Evolutionary conservation across 140 eudicot species (phyloP).

Genomic region (Bidens hawaiensis): DNA sequence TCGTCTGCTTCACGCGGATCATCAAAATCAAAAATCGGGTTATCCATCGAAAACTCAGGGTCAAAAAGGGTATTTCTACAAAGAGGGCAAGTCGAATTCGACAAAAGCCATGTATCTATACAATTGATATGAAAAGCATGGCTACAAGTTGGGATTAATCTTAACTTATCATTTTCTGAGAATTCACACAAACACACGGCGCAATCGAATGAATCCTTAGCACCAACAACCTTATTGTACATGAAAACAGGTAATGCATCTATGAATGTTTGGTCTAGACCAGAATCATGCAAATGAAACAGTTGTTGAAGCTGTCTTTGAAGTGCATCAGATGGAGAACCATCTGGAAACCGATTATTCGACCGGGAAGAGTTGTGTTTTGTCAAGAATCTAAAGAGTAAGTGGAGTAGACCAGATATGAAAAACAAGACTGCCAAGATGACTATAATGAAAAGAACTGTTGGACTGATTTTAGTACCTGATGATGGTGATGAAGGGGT

Average conservation of each 20-base stretch:
- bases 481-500: slow-evolving; percentile 47
- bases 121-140: slow-evolving; percentile 94
- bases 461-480: slow-evolving; percentile 72
- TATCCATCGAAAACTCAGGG: slow-evolving; percentile 65
- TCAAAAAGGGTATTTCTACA: slow-evolving; percentile 74
- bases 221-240: slow-evolving; percentile 82
- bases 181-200: slow-evolving; percentile 97
- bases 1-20: slow-evolving; percentile 53
- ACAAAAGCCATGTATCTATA: slow-evolving; percentile 93
- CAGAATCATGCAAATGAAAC: slow-evolving; percentile 81
- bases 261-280: slow-evolving; percentile 88
- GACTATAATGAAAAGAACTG: slow-evolving; percentile 75
- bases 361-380: slow-evolving; percentile 70
- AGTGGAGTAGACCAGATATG: slow-evolving; percentile 90
- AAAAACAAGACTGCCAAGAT: slow-evolving; percentile 86
- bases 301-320: slow-evolving; percentile 92
- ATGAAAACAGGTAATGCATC: slow-evolving; percentile 87
- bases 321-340: slow-evolving; percentile 62
- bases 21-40: slow-evolving; percentile 68
- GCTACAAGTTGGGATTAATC: slow-evolving; percentile 89
- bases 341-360: slow-evolving; percentile 47
- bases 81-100: slow-evolving; percentile 93
- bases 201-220: slow-evolving; percentile 87
- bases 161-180: slow-evolving; percentile 67
- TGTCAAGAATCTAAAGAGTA: slow-evolving; percentile 73